phyloP scores from a whole-genome alignment of 306 rosid species.

The Aeschynomene evenia region DNA sequence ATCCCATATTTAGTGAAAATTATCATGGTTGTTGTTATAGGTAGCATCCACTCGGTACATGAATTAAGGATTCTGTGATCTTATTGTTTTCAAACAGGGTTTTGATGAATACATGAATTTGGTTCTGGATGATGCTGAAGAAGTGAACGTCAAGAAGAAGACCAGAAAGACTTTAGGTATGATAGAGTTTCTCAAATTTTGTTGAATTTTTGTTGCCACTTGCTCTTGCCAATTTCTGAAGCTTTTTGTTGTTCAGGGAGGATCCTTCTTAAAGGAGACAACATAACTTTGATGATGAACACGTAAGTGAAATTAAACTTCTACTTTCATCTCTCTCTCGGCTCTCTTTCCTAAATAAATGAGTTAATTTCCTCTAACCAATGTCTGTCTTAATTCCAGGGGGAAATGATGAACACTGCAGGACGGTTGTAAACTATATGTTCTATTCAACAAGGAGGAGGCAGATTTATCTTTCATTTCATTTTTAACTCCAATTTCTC shows the following conservation, averaged over 20 bases:
- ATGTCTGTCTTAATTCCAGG: conserved; percentile 38
- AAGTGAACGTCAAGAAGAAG: conserved; percentile 76
- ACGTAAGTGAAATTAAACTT: conserved; percentile 50
- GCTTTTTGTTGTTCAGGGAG: conserved; percentile 50
- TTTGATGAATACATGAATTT: conserved; percentile 77
- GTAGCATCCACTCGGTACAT: neutral
- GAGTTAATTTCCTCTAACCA: neutral
- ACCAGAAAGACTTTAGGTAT: conserved; percentile 68
- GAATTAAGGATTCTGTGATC: neutral
- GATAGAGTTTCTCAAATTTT: neutral
- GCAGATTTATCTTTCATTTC: conserved; percentile 23
- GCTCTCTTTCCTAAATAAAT: neutral
- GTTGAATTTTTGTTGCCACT: conserved; percentile 1
- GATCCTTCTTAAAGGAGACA: conserved; percentile 89
- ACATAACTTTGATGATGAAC: conserved; percentile 86
- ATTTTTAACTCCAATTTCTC: neutral
- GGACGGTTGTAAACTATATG: neutral
- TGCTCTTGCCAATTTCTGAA: conserved; percentile 22
- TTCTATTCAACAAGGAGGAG: conserved; percentile 25
- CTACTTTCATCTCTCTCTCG: neutral
- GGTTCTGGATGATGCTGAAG: conserved; percentile 69
- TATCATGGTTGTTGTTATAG: conserved; percentile 10
- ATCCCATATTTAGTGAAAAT: neutral
- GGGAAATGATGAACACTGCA: conserved; percentile 53
- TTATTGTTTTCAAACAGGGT: conserved; percentile 42